These are phyloP conservation scores for Pseudozyma pruni DNA, from an alignment of 1,284 basidiomycete genomes.

Conservation along the genomic window DNA sequence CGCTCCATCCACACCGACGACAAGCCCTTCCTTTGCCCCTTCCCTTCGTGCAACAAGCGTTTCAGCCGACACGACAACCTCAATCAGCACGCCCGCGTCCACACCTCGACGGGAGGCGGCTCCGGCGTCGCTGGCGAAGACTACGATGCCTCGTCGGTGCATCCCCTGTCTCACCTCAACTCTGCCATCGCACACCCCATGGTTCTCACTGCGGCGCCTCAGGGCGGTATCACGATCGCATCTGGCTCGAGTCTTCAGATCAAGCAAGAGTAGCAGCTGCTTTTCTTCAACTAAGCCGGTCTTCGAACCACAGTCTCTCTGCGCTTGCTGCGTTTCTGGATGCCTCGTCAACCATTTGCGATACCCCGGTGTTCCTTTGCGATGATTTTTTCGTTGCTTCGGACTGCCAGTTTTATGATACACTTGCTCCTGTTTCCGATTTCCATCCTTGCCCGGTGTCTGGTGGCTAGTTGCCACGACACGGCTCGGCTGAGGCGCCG, in stretches of 20 bases:
- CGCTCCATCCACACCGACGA: constrained; percentile 65
- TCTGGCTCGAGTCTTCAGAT: constrained; percentile 34
- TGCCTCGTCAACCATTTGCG: constrained; percentile 27
- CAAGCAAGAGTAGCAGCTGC: constrained; percentile 34
- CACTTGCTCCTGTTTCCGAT: constrained; percentile 27
- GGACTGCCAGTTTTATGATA: constrained; percentile 32
- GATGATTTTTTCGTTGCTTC: background rate
- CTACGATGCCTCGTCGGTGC: constrained; percentile 31
- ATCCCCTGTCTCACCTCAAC: constrained; percentile 37
- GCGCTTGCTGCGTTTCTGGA: constrained; percentile 30
- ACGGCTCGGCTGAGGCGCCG: constrained; percentile 11
- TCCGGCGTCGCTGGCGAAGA: constrained; percentile 17
- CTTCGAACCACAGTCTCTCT: constrained; percentile 12
- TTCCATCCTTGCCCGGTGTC: constrained; percentile 1
- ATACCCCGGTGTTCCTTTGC: constrained; percentile 23
- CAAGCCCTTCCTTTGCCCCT: constrained; percentile 62
- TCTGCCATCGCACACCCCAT: constrained; percentile 32
- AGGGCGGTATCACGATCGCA: constrained; percentile 37
- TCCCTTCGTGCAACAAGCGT: constrained; percentile 58
- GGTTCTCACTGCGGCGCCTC: constrained; percentile 36
- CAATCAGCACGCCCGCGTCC: constrained; percentile 64
- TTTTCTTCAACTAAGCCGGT: background rate
- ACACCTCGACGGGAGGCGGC: constrained; percentile 40
- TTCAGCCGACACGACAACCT: constrained; percentile 65
- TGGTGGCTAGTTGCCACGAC: no score